Conservation (phyloP, 2,329 filamentous ascomycete genomes). For the Tolypocladium endophyticum region DNA sequence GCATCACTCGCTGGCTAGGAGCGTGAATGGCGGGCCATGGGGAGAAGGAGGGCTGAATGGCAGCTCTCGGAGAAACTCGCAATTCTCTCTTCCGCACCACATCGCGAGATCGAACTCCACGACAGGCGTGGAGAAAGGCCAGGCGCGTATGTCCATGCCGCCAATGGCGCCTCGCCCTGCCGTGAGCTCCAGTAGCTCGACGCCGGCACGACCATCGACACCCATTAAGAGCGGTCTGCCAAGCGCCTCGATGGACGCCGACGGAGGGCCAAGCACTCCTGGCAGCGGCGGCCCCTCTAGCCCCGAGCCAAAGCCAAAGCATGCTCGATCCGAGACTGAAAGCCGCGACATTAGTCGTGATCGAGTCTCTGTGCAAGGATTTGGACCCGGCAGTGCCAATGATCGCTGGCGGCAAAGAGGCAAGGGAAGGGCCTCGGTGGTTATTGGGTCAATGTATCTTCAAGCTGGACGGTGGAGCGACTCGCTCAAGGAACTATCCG, state of each 20-base stretch:
- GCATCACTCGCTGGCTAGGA: constrained; percentile 28
- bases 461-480: constrained; percentile 85
- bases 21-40: constrained; percentile 31
- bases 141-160: constrained; percentile 74
- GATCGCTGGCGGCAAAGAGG: constrained; percentile 74
- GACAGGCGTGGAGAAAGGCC: constrained; percentile 45
- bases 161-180: constrained; percentile 41
- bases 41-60: constrained; percentile 25
- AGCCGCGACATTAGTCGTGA: constrained; percentile 43
- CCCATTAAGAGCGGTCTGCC: constrained; percentile 38
- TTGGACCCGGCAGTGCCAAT: constrained; percentile 59
- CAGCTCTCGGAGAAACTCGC: constrained; percentile 42
- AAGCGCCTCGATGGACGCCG: constrained; percentile 37
- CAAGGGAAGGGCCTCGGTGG: constrained; percentile 66
- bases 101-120: constrained; percentile 44
- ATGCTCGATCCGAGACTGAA: constrained; percentile 24
- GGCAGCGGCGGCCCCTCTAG: constrained; percentile 25
- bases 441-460: constrained; percentile 77
- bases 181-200: constrained; percentile 33
- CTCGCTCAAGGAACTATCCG: constrained; percentile 71
- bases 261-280: constrained; percentile 29
- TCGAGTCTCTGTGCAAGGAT: constrained; percentile 57
- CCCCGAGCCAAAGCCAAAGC: constrained; percentile 31
- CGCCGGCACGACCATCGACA: constrained; percentile 38
- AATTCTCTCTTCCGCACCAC: constrained; percentile 31